Conservation (phyloP, 371 early-diverging fungal genomes). For the Mucor lusitanicus region DNA sequence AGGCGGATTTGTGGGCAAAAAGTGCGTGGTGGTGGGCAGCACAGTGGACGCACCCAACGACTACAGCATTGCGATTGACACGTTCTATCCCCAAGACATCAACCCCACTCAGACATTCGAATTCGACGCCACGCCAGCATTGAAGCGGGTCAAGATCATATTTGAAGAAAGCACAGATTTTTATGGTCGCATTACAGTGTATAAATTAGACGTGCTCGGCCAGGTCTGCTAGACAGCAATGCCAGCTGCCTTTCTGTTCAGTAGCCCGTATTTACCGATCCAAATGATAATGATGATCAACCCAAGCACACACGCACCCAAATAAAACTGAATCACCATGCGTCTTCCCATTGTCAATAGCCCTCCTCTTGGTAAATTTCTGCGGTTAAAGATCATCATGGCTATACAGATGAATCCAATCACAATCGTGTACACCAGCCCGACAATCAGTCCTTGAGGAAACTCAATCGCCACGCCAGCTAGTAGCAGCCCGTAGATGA, state of each 20-base stretch:
- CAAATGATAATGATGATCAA: conserved; percentile 47
- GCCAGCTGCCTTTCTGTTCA: conserved; percentile 44
- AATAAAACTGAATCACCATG: conserved; percentile 52
- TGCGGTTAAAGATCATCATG: conserved; percentile 28
- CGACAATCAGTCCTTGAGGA: conserved; percentile 42
- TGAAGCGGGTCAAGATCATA: conserved; percentile 61
- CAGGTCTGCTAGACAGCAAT: neutral
- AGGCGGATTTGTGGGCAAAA: conserved; percentile 90
- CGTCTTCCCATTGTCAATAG: conserved; percentile 45
- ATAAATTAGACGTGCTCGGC: conserved; percentile 74
- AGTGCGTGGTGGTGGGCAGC: conserved; percentile 53
- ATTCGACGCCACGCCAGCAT: conserved; percentile 10
- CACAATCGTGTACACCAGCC: conserved; percentile 38
- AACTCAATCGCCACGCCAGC: conserved; percentile 52
- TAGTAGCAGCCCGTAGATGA: conserved; percentile 44
- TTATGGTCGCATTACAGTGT: conserved; percentile 87
- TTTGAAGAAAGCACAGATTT: conserved; percentile 85
- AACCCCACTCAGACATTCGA: conserved; percentile 53
- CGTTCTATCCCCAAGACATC: conserved; percentile 72
- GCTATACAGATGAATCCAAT: conserved; percentile 25
- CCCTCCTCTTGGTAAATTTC: conserved; percentile 31
- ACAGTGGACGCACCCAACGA: conserved; percentile 31
- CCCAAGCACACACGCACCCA: conserved; percentile 44
- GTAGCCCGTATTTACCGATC: conserved; percentile 47
- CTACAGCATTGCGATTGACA: conserved; percentile 45